These are phyloP conservation scores for Boletus smithii DNA, from an alignment of 1,284 basidiomycete genomes.

Conservation along the genomic window DNA sequence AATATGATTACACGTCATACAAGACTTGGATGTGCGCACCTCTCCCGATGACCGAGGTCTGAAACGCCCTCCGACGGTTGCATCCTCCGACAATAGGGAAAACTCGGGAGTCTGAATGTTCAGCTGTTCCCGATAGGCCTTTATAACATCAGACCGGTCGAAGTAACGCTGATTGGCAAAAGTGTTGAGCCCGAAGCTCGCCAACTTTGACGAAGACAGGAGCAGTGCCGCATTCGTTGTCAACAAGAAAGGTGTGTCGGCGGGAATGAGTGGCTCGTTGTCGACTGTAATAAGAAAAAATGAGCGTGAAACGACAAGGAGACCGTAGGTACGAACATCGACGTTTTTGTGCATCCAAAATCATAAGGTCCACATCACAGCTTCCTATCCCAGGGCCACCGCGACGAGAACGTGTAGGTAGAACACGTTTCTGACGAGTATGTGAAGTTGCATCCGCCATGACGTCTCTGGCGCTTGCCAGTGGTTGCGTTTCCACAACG, in stretches of 20 bases:
- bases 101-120: slow-evolving; percentile 74
- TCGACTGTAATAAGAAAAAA: slow-evolving; percentile 49
- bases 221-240: slow-evolving; percentile 59
- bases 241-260: slow-evolving; percentile 60
- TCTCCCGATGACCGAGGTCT: slow-evolving; percentile 64
- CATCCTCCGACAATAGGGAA: slow-evolving; percentile 52
- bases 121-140: slow-evolving; percentile 62
- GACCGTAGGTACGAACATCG: slow-evolving; percentile 55
- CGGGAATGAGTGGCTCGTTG: slow-evolving; percentile 65
- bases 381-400: slow-evolving; percentile 74
- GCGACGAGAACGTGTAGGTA: slow-evolving; percentile 75
- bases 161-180: slow-evolving; percentile 70
- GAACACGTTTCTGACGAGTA: slow-evolving; percentile 64
- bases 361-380: slow-evolving; percentile 77
- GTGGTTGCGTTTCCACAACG: slow-evolving; percentile 6
- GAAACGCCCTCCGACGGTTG: slow-evolving; percentile 61
- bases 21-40: slow-evolving; percentile 44
- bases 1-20: slow-evolving; percentile 13
- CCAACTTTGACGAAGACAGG: slow-evolving; percentile 35
- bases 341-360: slow-evolving; percentile 77
- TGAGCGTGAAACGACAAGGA: slow-evolving; percentile 21
- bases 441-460: slow-evolving; percentile 29
- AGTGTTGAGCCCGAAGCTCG: slow-evolving; percentile 48
- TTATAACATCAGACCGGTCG: slow-evolving; percentile 70
- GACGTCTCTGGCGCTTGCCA: slow-evolving; percentile 13